phyloP scores from a whole-genome alignment of 345 rosid genomes.

The Punica granatum region DNA sequence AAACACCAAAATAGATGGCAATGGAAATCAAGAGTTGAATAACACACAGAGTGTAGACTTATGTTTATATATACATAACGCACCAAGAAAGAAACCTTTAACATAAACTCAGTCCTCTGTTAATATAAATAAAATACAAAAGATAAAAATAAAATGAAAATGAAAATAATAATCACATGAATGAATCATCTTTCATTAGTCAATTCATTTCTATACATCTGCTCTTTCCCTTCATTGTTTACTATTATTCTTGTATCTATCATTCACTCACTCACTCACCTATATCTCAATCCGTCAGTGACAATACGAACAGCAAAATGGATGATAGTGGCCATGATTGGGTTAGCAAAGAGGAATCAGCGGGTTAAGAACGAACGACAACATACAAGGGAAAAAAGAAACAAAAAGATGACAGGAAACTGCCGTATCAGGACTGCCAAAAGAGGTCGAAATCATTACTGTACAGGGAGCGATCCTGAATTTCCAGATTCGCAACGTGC shows the following conservation, averaged over 20 bases:
- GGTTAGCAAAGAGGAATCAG: not conserved
- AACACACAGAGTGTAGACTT: too few species aligned
- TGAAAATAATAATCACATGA: not conserved
- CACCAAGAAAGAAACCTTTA: too few species aligned
- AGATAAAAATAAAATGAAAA: not conserved
- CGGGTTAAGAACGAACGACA: not conserved
- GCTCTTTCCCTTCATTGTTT: not conserved
- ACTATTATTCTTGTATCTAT: not conserved
- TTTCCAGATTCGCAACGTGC: conserved; percentile 95
- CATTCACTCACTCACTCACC: not conserved
- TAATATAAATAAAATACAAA: too few species aligned
- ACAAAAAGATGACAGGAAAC: not conserved
- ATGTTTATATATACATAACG: too few species aligned
- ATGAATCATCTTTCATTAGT: not conserved
- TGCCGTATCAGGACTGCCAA: conserved; percentile 73
- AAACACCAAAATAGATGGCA: too few species aligned
- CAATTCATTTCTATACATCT: not conserved
- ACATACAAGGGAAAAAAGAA: not conserved
- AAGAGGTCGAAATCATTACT: conserved; percentile 78
- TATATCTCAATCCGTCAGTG: not conserved
- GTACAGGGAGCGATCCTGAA: conserved; percentile 97
- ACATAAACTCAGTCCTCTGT: too few species aligned
- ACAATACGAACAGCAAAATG: not conserved
- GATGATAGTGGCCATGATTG: not conserved
- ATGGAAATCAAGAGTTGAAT: too few species aligned